These are phyloP conservation scores for Fusarium anthophilum DNA, from an alignment of 2,329 filamentous ascomycete genomes.

Conservation along the genomic window DNA sequence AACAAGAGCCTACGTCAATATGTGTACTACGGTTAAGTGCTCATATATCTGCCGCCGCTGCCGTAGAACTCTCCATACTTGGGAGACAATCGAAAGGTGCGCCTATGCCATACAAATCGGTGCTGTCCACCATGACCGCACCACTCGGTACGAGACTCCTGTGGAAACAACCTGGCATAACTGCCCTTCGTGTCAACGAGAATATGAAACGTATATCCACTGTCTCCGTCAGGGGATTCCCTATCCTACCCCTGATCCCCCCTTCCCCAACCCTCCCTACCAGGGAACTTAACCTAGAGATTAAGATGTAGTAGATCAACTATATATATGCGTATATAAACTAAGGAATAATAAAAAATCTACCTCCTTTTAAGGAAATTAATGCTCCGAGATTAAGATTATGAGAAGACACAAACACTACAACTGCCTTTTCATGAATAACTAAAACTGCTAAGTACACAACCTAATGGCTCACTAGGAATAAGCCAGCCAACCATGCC, in stretches of 20 bases:
- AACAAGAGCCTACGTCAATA: neutral
- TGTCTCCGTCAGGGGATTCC: neutral
- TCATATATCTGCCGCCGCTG: neutral
- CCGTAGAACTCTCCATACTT: neutral
- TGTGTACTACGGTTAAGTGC: neutral
- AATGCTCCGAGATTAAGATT: rapidly evolving
- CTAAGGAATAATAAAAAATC: neutral
- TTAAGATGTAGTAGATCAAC: neutral
- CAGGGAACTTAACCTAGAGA: neutral
- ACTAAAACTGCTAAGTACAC: neutral
- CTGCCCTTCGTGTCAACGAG: neutral
- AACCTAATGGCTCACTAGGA: neutral
- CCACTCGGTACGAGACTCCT: neutral
- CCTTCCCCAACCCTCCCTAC: neutral
- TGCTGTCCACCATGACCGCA: neutral
- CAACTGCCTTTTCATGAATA: rapidly evolving
- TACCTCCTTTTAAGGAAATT: rapidly evolving
- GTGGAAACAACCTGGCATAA: neutral
- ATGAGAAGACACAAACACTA: rapidly evolving
- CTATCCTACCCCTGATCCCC: neutral
- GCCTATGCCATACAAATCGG: neutral
- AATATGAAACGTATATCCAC: neutral
- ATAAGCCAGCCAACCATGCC: constrained; percentile 30
- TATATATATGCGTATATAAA: rapidly evolving
- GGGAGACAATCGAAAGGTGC: neutral